These are phyloP conservation scores for Xylaria flabelliformis DNA, from an alignment of 495 filamentous ascomycete species.

Conservation along the genomic window DNA sequence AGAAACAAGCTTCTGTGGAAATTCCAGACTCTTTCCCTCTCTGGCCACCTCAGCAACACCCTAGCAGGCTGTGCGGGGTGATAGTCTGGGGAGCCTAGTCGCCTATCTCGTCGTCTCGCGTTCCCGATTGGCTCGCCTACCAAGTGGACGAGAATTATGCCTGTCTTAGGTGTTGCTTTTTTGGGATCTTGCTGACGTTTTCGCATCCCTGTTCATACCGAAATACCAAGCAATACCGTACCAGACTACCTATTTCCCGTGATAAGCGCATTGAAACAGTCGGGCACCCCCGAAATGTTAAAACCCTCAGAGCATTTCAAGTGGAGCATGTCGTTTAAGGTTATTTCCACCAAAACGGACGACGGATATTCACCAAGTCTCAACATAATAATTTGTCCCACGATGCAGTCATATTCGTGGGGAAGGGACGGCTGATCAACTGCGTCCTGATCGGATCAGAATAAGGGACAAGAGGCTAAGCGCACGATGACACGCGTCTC, in stretches of 20 bases:
- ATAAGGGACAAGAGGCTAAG: constrained; percentile 15
- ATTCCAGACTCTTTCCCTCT: constrained; percentile 31
- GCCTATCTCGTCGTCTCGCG: constrained; percentile 4
- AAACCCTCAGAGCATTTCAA: neutral
- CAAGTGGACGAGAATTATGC: constrained; percentile 11
- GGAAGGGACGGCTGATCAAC: constrained; percentile 7
- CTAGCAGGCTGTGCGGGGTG: constrained; percentile 25
- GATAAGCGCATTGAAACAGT: constrained; percentile 16
- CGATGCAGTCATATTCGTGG: constrained; percentile 5
- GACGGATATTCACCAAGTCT: neutral
- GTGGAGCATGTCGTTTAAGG: neutral
- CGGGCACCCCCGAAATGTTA: constrained; percentile 12
- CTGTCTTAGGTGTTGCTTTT: constrained; percentile 28
- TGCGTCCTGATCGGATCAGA: constrained; percentile 14
- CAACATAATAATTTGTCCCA: neutral
- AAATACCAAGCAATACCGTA: constrained; percentile 11
- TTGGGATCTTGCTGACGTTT: constrained; percentile 20
- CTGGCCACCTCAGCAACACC: constrained; percentile 9
- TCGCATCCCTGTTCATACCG: neutral
- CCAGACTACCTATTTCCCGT: neutral
- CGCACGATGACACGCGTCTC: constrained; percentile 24
- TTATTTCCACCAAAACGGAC: neutral
- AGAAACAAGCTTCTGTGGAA: constrained; percentile 16
- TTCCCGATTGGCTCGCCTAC: constrained; percentile 28
- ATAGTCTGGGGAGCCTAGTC: constrained; percentile 26